Evolutionary conservation across 495 filamentous ascomycete genomes (phyloP), one percentile per base, ranked within the genome.

Genomic region (Penicillium argentinense): DNA sequence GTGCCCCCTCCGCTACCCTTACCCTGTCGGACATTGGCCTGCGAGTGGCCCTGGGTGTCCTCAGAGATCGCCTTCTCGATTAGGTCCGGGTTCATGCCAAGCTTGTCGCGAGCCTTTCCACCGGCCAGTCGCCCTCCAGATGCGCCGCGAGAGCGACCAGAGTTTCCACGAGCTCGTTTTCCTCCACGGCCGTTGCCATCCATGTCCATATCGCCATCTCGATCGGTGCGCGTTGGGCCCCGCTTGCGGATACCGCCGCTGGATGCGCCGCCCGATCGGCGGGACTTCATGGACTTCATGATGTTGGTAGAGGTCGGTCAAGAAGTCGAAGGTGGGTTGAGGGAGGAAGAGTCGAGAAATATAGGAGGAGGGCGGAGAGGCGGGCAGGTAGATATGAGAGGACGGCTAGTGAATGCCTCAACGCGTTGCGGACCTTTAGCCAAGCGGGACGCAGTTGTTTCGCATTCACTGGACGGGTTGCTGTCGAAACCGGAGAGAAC

Each of bases 131-230:
- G 33, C 5, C 33, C 33, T 21, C 62, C 67, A 30, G 63, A 60
- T 21, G 30, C 29, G 23, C 34, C 6, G 18, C 22, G n/a, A 18
- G 42, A 17, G 26, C 48, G 47, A 34, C 39, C 37, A 4, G 40
- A 23, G 4, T 39, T 46, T 5, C 45, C 49, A 14, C 54, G 45
- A 26, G 25, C 37, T 11, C 42, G 17, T 13, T 45, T 53, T 13
- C 32, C 49, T 22, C 49, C 70, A 48, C 75, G 59, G 14, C 60
- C 59, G 23, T 60, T 60, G 16, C 69, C 64, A 63, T 83, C 87
- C 89, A 93, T 95, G 24, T 82, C 77, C 28, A 93, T 72, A 66
- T 95, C 89, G 11, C 89, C 89, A 75, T 95, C 89, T 54, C 79
- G 80, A 60, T 95, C 89, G 44, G 80, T 73, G 38, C 79, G 76